Evolutionary conservation across 2,329 filamentous ascomycete species (phyloP), one percentile per base, ranked within the genome.

Genomic region (Colletotrichum brevisporum): DNA sequence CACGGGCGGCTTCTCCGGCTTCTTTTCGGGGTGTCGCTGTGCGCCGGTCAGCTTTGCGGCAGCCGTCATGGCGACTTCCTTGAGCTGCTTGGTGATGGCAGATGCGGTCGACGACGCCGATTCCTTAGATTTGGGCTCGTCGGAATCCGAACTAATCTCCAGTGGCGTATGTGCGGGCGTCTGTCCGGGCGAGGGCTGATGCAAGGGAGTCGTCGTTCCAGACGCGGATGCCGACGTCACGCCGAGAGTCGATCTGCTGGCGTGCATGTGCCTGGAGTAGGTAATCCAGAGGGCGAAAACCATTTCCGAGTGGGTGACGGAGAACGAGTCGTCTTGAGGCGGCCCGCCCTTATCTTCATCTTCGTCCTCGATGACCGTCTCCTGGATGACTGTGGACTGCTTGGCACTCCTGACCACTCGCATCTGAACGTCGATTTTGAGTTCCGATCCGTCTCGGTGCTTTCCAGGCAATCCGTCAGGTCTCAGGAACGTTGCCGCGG

Each of bases 201-300:
- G 92, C 13, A 92, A 86, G 36, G 94, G 93, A 2, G 94, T 94
- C 21, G 86, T 85, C 18, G 88, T 83, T 36, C 90, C 89, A 48
- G 92, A 90, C 16, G 89, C 80, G 21, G 90, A 77, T 5, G 90
- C 88, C 26, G 91, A 90, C n/a, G 90, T 84, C 21, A 87, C 84
- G n/a, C 88, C 86, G 54, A 91, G 79, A 64, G 80, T 81, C 60
- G 86, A 84, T 70, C 90, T 90, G 45, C 90, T 87, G 16, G 93
- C 92, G 78, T 99, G 96, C 13, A 98, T 86, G 76, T 98, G 94
- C 71, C 95, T 89, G 18, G 95, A 98, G 78, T 98, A 99, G 1
- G 95, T 98, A 73, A 99, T 92, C 96, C 96, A 99, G 36, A 99
- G 83, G 12, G 96, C 96, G 82, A 95, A 98, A 0, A 98, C 94